Conservation (phyloP, 2,329 filamentous ascomycete genomes). For the Dryadomyces sulphureus region DNA sequence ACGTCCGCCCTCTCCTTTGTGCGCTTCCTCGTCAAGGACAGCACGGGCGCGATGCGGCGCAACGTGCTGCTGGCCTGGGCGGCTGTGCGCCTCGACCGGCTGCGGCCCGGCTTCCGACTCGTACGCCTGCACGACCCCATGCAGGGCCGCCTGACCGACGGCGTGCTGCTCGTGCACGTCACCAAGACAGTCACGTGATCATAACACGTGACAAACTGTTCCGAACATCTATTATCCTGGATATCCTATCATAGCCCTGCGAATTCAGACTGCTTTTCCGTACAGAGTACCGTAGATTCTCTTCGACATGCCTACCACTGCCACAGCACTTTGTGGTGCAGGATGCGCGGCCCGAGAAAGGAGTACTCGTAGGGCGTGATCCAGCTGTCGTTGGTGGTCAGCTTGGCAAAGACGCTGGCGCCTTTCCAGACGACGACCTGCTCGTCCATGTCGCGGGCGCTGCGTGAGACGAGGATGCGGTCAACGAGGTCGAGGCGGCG, state of each 20-base stretch:
- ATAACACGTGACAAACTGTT: not conserved
- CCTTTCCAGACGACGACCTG: slow-evolving; percentile 99
- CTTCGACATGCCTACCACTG: slow-evolving; percentile 27
- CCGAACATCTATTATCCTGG: not conserved
- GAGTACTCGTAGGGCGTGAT: slow-evolving; percentile 81
- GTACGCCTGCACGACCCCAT: slow-evolving; percentile 55
- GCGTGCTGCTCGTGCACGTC: slow-evolving; percentile 60
- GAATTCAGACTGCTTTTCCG: too few relatives aligned
- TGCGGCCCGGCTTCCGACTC: slow-evolving; percentile 63
- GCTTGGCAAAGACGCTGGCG: slow-evolving; percentile 85
- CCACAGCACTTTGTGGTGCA: slow-evolving; percentile 70
- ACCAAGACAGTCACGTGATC: slow-evolving; percentile 33
- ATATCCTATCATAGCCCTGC: not conserved
- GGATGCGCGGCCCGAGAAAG: slow-evolving; percentile 60
- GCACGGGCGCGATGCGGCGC: slow-evolving; percentile 52
- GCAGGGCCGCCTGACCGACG: slow-evolving; percentile 49
- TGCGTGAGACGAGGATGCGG: slow-evolving; percentile 48
- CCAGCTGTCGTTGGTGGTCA: slow-evolving; percentile 92
- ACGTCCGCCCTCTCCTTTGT: slow-evolving; percentile 60
- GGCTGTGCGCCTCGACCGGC: slow-evolving; percentile 69
- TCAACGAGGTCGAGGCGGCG: slow-evolving; percentile 46
- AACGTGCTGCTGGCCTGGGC: slow-evolving; percentile 80
- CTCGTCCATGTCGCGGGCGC: slow-evolving; percentile 84
- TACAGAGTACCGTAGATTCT: not conserved
- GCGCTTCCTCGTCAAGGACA: slow-evolving; percentile 72